phyloP scores from a whole-genome alignment of 2,329 filamentous ascomycete genomes.

The Penicillium hesseltinei region DNA sequence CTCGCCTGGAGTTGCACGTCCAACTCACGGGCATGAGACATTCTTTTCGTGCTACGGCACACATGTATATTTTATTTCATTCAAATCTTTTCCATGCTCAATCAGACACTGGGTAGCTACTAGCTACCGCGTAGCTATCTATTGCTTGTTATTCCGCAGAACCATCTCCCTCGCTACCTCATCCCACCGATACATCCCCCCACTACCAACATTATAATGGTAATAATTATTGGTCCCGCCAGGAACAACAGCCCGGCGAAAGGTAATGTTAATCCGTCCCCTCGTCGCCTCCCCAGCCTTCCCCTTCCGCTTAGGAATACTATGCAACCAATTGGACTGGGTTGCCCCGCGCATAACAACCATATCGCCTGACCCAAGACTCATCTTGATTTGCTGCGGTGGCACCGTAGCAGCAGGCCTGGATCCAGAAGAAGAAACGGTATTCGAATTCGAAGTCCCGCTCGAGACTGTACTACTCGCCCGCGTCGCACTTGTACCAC shows the following conservation, averaged over 20 bases:
- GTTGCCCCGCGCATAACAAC: conserved; percentile 72
- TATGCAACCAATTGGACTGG: conserved; percentile 75
- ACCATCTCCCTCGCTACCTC: conserved; percentile 35
- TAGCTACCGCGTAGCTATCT: background rate
- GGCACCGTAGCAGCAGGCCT: background rate
- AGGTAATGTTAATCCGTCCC: conserved; percentile 74
- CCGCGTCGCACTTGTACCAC: background rate
- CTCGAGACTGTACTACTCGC: background rate
- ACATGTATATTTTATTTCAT: conserved; percentile 6
- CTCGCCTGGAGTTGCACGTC: background rate
- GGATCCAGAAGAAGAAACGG: background rate
- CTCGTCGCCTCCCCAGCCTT: conserved; percentile 56
- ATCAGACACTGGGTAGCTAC: background rate
- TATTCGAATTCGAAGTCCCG: background rate
- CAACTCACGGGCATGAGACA: background rate
- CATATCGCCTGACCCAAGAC: conserved; percentile 70
- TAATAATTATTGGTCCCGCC: conserved; percentile 81
- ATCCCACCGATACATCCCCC: conserved; percentile 69
- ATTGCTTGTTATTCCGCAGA: background rate
- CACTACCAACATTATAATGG: conserved; percentile 74
- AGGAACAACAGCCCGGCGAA: conserved; percentile 67
- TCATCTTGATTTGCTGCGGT: conserved; percentile 48
- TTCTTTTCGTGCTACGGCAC: conserved; percentile 5
- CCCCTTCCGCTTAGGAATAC: conserved; percentile 70
- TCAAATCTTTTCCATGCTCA: background rate